phyloP scores from a whole-genome alignment of 768 basidiomycete species.

The Cystofilobasidium ferigula region DNA sequence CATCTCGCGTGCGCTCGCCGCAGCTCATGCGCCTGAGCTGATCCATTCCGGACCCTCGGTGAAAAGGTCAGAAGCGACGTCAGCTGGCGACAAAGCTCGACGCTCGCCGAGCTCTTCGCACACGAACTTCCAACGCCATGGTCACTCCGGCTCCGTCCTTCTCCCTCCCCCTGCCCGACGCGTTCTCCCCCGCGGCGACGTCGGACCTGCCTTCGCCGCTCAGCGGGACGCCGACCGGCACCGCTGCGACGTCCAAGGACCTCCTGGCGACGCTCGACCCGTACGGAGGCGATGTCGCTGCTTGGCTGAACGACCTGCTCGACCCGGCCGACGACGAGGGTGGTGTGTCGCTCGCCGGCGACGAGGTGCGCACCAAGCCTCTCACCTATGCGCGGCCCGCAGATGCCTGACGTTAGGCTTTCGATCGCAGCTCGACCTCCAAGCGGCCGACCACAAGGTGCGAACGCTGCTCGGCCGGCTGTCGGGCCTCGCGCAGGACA shows the following conservation, averaged over 20 bases:
- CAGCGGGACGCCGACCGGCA: background rate
- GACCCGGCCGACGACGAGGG: slow-evolving; percentile 28
- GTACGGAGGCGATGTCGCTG: slow-evolving; percentile 48
- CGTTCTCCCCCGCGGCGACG: background rate
- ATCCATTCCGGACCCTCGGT: too few species aligned
- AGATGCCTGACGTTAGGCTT: slow-evolving; percentile 12
- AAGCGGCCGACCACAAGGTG: slow-evolving; percentile 60
- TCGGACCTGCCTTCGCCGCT: too few species aligned
- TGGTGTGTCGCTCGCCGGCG: slow-evolving; percentile 17
- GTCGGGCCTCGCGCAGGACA: slow-evolving; percentile 78
- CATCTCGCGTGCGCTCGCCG: too few species aligned
- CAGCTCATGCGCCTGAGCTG: too few species aligned
- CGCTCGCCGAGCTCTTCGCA: background rate
- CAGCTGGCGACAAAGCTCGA: too few species aligned
- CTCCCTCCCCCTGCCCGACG: background rate
- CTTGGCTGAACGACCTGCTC: slow-evolving; percentile 64
- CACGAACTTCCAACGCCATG: background rate
- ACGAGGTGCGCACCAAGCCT: slow-evolving; percentile 30
- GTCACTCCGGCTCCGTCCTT: background rate
- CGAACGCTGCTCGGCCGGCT: slow-evolving; percentile 64
- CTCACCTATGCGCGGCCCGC: slow-evolving; percentile 29
- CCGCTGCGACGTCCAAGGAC: slow-evolving; percentile 23
- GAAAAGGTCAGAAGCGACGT: too few species aligned
- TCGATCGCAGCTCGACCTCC: slow-evolving; percentile 40
- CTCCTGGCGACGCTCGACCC: slow-evolving; percentile 46